Evolutionary conservation across 371 early-diverging fungal species (phyloP).

Genomic region (Mucor saturninus): DNA sequence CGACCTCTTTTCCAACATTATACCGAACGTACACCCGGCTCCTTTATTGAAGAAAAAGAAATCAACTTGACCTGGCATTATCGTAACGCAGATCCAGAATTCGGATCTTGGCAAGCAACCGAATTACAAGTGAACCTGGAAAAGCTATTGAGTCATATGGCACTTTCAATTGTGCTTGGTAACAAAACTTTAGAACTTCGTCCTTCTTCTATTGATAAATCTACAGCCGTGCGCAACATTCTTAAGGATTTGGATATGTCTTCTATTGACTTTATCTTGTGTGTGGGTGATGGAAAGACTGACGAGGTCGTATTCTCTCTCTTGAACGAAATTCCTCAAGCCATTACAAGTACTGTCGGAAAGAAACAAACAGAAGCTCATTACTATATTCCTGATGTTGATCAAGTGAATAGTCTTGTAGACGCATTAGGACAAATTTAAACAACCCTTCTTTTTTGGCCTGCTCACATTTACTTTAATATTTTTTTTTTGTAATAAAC

Average conservation of each 20-base stretch:
- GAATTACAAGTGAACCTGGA: conserved; percentile 96
- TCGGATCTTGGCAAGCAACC: conserved; percentile 75
- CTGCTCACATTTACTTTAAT: too few species aligned
- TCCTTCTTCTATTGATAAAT: conserved; percentile 90
- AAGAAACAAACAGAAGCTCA: conserved; percentile 95
- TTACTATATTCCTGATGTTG: conserved; percentile 77
- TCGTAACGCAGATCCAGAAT: conserved; percentile 86
- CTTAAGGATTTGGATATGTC: conserved; percentile 71
- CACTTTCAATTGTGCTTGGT: conserved; percentile 90
- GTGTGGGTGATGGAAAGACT: conserved; percentile 93
- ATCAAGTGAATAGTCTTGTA: conserved; percentile 65
- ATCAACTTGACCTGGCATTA: conserved; percentile 93
- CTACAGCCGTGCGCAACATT: conserved; percentile 87
- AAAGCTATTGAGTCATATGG: conserved; percentile 90
- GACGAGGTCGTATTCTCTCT: conserved; percentile 83
- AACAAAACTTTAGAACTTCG: conserved; percentile 95
- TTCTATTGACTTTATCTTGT: conserved; percentile 74
- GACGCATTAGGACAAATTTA: conserved; percentile 46
- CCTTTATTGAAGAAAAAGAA: conserved; percentile 93
- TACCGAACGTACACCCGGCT: conserved; percentile 93
- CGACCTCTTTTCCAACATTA: conserved; percentile 93
- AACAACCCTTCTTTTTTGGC: neutral
- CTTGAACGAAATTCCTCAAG: conserved; percentile 66
- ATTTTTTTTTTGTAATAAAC: neutral
- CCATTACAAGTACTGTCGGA: conserved; percentile 91